A percentile compares a stretch with the other conserved stretches of the same genome.
Conservation (phyloP, 192 early-diverging fungal species). For the Coemansia sp. region DNA sequence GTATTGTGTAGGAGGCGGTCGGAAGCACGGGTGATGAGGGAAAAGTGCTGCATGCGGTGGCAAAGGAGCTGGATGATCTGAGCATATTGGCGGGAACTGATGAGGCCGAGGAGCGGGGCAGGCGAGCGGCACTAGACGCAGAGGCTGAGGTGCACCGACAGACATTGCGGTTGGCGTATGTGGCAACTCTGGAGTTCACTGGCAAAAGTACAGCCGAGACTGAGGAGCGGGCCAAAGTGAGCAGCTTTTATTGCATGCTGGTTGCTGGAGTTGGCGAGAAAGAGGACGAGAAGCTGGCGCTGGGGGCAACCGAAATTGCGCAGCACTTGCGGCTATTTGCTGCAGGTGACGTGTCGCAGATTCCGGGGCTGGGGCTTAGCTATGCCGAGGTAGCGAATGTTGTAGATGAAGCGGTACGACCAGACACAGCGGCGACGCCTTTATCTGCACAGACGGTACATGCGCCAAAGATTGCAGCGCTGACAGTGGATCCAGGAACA, state of each 20-base stretch:
- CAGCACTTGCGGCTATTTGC: conserved; percentile 22
- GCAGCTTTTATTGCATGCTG: conserved; percentile 23
- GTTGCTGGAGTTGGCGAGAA: not conserved
- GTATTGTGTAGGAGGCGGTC: conserved; percentile 16
- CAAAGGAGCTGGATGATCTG: conserved; percentile 31
- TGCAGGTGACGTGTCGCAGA: not conserved
- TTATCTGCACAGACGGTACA: conserved; percentile 12
- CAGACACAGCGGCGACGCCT: not conserved
- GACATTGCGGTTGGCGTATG: conserved; percentile 36
- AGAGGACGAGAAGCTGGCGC: conserved; percentile 20
- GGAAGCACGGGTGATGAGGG: conserved; percentile 13
- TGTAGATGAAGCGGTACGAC: conserved; percentile 14
- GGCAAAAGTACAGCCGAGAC: not conserved
- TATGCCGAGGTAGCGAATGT: conserved; percentile 15
- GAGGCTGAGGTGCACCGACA: conserved; percentile 21
- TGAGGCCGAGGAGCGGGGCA: not conserved
- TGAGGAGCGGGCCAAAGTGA: conserved; percentile 4
- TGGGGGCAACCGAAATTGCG: not conserved
- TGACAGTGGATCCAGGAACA: conserved; percentile 12
- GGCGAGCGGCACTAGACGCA: not conserved
- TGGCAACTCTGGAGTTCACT: conserved; percentile 5
- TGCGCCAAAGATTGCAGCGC: conserved; percentile 19
- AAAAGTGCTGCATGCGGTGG: conserved; percentile 18
- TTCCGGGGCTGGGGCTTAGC: not conserved
- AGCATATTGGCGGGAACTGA: not conserved